A percentile compares a stretch with the other conserved stretches of the same genome.
phyloP scores from a whole-genome alignment of 2,329 filamentous ascomycete genomes.

The Venturia carpophila region DNA sequence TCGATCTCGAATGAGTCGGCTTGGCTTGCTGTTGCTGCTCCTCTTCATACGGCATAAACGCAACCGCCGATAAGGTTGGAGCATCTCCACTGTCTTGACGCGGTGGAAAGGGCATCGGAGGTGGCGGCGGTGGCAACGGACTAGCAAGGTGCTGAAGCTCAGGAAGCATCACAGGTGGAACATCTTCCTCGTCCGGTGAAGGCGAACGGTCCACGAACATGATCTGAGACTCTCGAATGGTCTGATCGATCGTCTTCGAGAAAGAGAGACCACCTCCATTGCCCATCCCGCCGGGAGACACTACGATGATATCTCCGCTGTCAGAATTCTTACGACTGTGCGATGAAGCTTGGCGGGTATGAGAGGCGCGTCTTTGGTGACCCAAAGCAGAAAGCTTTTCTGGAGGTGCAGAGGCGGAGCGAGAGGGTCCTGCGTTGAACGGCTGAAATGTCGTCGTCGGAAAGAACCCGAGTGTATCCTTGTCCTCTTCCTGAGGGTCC shows the following conservation, averaged over 20 bases:
- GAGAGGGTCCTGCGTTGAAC: constrained; percentile 13
- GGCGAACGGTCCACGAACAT: constrained; percentile 33
- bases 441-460: constrained; percentile 22
- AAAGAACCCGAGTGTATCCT: constrained; percentile 38
- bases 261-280: constrained; percentile 6
- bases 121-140: constrained; percentile 33
- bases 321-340: constrained; percentile 9
- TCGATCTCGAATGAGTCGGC: constrained; percentile 19
- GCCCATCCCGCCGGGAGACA: constrained; percentile 35
- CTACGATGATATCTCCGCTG: constrained; percentile 20
- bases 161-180: constrained; percentile 45
- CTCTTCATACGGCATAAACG: constrained; percentile 32
- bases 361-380: constrained; percentile 15
- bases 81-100: constrained; percentile 11
- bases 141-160: constrained; percentile 54
- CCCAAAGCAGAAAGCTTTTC: constrained; percentile 12
- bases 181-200: constrained; percentile 10
- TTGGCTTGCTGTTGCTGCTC: constrained; percentile 8
- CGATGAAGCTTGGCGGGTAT: constrained; percentile 11
- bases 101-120: constrained; percentile 29
- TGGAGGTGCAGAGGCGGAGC: constrained; percentile 20
- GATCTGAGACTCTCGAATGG: constrained; percentile 40
- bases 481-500: constrained; percentile 30
- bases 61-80: constrained; percentile 3
- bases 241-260: constrained; percentile 44